Conservation (phyloP, 768 basidiomycete species). For the Obba rivulosa region DNA sequence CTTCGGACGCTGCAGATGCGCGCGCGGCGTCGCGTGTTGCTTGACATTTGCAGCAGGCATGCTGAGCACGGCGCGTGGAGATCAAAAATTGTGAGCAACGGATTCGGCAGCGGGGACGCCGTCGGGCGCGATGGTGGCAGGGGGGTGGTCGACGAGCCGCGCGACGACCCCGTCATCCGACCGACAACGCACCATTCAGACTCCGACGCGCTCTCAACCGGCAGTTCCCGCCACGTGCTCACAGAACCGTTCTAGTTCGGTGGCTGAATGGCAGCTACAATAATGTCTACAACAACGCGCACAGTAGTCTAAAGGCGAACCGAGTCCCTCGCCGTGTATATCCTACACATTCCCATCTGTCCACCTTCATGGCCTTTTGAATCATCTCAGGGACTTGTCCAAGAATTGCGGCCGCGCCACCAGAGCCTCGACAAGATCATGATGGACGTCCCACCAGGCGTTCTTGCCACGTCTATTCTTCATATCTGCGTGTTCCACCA, state of each 20-base stretch:
- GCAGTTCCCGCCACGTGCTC: neutral
- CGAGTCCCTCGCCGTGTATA: neutral
- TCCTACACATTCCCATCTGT: neutral
- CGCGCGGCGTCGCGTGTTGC: conserved; percentile 7
- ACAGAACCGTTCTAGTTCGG: conserved; percentile 1
- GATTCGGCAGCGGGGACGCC: neutral
- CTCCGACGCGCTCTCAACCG: conserved; percentile 12
- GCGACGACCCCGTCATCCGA: neutral
- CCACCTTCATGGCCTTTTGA: neutral
- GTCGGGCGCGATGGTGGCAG: conserved; percentile 13
- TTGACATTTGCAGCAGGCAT: conserved; percentile 12
- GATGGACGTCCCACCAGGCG: conserved; percentile 73
- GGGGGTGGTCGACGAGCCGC: neutral
- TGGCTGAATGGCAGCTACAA: conserved; percentile 2
- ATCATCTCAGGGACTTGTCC: conserved; percentile 12
- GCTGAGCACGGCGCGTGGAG: conserved; percentile 11
- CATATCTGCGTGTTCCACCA: conserved; percentile 87
- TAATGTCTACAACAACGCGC: conserved; percentile 1
- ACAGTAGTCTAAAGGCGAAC: neutral
- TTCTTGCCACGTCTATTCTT: conserved; percentile 75
- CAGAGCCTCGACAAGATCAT: conserved; percentile 68
- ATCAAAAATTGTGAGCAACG: conserved; percentile 9
- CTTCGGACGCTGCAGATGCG: conserved; percentile 12
- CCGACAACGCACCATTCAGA: conserved; percentile 6
- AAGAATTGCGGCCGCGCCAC: conserved; percentile 57